Percentiles rank a stretch among this genome's conserved stretches.
These are phyloP conservation scores for Durotheca rogersii DNA, from an alignment of 495 filamentous ascomycete species.

Conservation along the genomic window DNA sequence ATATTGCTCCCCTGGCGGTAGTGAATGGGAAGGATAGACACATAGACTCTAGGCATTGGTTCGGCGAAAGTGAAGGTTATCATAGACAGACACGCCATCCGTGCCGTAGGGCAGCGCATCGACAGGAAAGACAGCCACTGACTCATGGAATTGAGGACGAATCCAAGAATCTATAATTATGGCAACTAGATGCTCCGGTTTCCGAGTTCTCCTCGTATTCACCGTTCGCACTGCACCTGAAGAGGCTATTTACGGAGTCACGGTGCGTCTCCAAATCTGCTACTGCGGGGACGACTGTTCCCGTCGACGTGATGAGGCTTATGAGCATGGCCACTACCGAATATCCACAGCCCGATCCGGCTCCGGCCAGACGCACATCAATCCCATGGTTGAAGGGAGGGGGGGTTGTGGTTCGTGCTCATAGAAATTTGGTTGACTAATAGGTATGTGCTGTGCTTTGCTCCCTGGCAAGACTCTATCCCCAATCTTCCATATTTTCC, in stretches of 20 bases:
- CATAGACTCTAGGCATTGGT: neutral
- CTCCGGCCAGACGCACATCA: no score
- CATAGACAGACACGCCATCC: neutral
- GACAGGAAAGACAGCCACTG: conserved; percentile 1
- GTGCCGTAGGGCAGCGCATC: neutral
- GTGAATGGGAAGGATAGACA: conserved; percentile 1
- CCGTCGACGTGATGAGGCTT: no score
- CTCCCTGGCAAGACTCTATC: no score
- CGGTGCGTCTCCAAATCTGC: no score
- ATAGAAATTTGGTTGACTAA: no score
- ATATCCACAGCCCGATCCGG: no score
- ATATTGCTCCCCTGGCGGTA: conserved; percentile 8
- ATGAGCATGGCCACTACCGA: no score
- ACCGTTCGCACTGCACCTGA: no score
- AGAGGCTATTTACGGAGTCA: no score
- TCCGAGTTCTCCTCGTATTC: neutral
- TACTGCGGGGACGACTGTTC: no score
- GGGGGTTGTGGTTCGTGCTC: neutral
- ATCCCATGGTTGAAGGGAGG: no score
- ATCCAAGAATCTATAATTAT: neutral
- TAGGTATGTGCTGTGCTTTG: no score
- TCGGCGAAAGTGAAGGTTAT: conserved; percentile 2
- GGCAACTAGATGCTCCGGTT: neutral
- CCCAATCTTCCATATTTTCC: neutral
- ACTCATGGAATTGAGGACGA: conserved; percentile 15